phyloP scores from a whole-genome alignment of 202 grass and related monocot species.

The Cymbopogon flexuosus region DNA sequence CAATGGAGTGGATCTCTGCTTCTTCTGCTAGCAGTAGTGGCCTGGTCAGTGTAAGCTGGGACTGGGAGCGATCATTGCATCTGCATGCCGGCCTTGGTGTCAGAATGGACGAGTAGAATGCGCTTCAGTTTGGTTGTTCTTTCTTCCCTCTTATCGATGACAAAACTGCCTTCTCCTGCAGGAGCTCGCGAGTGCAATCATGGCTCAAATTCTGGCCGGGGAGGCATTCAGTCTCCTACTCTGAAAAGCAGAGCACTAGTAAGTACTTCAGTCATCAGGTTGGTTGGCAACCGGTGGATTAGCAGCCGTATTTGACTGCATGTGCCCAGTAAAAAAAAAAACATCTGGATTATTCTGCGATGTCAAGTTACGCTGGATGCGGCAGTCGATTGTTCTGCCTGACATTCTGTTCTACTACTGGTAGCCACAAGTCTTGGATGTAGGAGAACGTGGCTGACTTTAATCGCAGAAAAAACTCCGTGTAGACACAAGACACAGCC shows the following conservation, averaged over 20 bases:
- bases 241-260: not conserved
- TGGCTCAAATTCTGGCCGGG: not conserved
- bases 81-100: not conserved
- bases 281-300: not conserved
- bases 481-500: no score
- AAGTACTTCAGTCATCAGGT: not conserved
- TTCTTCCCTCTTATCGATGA: not conserved
- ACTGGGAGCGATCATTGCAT: slow-evolving; percentile 11
- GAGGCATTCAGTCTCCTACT: not conserved
- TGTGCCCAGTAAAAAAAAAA: not conserved
- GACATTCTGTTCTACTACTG: no score
- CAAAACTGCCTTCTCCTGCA: slow-evolving; percentile 17
- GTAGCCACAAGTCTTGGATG: no score
- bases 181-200: slow-evolving; percentile 25
- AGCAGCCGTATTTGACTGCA: not conserved
- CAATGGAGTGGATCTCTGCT: not conserved
- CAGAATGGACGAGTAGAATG: not conserved
- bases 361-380: not conserved
- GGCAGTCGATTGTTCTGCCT: no score
- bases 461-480: no score
- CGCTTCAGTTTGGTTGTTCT: not conserved
- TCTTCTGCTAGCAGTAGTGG: not conserved
- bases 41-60: not conserved
- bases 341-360: not conserved
- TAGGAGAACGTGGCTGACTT: no score